Conservation (phyloP, 2,329 filamentous ascomycete genomes). For the Paraconiothyrium sp. region DNA sequence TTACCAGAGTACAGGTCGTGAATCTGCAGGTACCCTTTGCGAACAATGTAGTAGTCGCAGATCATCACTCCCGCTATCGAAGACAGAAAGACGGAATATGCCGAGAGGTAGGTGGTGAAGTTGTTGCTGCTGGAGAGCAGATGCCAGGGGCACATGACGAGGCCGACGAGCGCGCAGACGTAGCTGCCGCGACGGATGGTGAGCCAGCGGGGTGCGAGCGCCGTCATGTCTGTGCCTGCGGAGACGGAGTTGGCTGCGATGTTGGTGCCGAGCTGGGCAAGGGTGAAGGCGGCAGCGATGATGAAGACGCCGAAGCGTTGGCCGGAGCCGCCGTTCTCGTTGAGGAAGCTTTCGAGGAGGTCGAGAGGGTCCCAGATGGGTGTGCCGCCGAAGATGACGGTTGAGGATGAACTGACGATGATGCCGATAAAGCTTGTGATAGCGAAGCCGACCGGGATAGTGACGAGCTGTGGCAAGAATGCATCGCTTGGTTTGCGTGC, state of each 20-base stretch:
- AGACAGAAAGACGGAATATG: conserved; percentile 93
- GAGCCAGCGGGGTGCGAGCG: conserved; percentile 79
- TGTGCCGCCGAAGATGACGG: conserved; percentile 53
- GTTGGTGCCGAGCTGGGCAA: conserved; percentile 86
- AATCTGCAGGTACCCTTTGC: conserved; percentile 81
- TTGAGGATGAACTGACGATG: conserved; percentile 60
- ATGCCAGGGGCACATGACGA: conserved; percentile 89
- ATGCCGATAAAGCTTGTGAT: conserved; percentile 81
- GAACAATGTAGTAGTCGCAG: conserved; percentile 86
- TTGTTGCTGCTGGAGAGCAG: conserved; percentile 78
- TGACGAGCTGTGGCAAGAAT: conserved; percentile 78
- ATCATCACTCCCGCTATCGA: conserved; percentile 93
- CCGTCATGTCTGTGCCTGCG: conserved; percentile 83
- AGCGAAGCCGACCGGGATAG: conserved; percentile 59
- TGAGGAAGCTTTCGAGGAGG: conserved; percentile 54
- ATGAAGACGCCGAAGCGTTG: conserved; percentile 61
- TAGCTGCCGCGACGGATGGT: conserved; percentile 90
- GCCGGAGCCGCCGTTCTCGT: conserved; percentile 48
- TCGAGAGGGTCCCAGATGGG: conserved; percentile 56
- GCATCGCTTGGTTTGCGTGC: conserved; percentile 79
- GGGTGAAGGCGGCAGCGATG: conserved; percentile 63
- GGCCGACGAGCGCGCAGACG: conserved; percentile 79
- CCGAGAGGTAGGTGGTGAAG: conserved; percentile 90
- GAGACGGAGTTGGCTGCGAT: conserved; percentile 88
- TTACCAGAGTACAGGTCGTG: conserved; percentile 81